Percentiles rank a stretch among this genome's conserved stretches.
Conservation (phyloP, 495 filamentous ascomycete genomes). For the Podospora pseudoanserina region DNA sequence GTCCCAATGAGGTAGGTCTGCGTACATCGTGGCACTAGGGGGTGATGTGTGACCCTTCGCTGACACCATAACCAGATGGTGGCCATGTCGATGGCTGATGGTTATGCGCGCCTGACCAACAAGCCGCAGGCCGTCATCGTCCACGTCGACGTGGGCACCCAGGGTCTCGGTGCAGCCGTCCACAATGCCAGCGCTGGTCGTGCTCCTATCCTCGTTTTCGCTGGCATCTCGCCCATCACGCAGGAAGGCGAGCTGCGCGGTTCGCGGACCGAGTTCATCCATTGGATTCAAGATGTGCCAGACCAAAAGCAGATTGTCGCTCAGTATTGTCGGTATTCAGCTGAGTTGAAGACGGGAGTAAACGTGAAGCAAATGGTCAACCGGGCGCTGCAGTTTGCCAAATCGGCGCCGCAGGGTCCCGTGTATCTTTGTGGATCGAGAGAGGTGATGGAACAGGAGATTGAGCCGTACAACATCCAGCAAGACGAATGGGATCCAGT, state of each 20-base stretch:
- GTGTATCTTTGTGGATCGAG: constrained; percentile 82
- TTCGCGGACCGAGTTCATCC: constrained; percentile 89
- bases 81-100: constrained; percentile 93
- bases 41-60: background rate
- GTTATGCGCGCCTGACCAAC: constrained; percentile 81
- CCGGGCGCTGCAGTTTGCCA: constrained; percentile 82
- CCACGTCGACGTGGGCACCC: constrained; percentile 94
- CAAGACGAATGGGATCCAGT: constrained; percentile 73
- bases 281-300: constrained; percentile 96
- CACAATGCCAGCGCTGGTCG: constrained; percentile 88
- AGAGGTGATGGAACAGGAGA: constrained; percentile 91
- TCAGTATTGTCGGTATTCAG: constrained; percentile 92
- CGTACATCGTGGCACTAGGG: background rate
- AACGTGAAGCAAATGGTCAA: constrained; percentile 97
- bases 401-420: constrained; percentile 74
- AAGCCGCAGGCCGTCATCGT: constrained; percentile 90
- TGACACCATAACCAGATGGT: constrained; percentile 67
- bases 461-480: constrained; percentile 73
- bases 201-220: constrained; percentile 85
- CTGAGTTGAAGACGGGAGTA: constrained; percentile 83
- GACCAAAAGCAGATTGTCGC: constrained; percentile 88
- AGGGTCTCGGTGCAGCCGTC: constrained; percentile 81
- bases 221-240: constrained; percentile 84
- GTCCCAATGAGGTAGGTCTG: constrained; percentile 72
- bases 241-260: constrained; percentile 88